Evolutionary conservation across 2,329 filamentous ascomycete genomes (phyloP).

Genomic region (Venturia pyrina): DNA sequence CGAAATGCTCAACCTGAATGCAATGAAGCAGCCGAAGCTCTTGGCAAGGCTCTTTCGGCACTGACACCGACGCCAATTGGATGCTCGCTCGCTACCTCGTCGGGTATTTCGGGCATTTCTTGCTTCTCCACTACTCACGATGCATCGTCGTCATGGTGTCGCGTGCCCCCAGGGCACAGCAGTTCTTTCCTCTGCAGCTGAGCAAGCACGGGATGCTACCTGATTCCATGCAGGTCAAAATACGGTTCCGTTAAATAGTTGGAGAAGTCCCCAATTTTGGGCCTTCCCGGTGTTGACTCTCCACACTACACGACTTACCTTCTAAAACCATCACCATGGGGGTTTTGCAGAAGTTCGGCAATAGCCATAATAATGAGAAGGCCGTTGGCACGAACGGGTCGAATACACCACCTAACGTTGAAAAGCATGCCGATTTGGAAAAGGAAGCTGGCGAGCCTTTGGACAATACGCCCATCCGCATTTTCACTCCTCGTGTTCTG

Average conservation of each 20-base stretch:
- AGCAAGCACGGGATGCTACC: neutral
- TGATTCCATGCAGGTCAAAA: neutral
- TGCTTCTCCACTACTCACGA: neutral
- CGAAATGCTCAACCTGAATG: neutral
- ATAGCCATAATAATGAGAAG: neutral
- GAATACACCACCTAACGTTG: neutral
- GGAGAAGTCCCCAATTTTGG: neutral
- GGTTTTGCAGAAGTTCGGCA: constrained; percentile 1
- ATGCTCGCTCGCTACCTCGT: neutral
- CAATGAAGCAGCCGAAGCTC: neutral
- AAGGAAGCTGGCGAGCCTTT: constrained; percentile 6
- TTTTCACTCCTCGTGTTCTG: constrained; percentile 8
- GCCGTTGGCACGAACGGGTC: neutral
- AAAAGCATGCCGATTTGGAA: constrained; percentile 1
- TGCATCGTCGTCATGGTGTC: constrained; percentile 5
- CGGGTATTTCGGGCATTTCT: neutral
- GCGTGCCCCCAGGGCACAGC: neutral
- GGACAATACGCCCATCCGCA: neutral
- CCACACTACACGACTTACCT: neutral
- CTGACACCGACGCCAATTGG: neutral
- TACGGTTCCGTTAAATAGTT: constrained; percentile 1
- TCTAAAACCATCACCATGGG: neutral
- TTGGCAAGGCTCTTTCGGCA: neutral
- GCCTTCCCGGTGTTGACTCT: neutral
- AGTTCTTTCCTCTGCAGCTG: neutral